phyloP scores from a whole-genome alignment of 179 eudicot genomes.

The Corrigiola litoralis region DNA sequence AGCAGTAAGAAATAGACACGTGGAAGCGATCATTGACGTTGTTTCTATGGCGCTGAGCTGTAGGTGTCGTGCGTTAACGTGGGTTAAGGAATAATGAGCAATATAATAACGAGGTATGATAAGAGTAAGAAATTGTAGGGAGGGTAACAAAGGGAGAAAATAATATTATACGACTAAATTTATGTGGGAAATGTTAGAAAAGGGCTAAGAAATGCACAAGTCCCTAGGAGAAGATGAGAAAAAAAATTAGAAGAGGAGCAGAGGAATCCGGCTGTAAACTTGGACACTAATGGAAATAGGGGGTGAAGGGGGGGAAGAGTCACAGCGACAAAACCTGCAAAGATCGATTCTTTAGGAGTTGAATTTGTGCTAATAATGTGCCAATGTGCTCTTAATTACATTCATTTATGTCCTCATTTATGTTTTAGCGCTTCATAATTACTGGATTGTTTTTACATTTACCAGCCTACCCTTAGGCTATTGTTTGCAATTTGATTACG shows the following conservation, averaged over 20 bases:
- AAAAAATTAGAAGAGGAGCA: not conserved
- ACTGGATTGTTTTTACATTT: no score
- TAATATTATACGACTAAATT: not conserved
- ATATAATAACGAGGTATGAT: constrained; percentile 27
- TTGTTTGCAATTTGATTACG: no score
- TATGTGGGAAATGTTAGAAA: not conserved
- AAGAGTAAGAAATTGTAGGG: not conserved
- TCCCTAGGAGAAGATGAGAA: constrained; percentile 12
- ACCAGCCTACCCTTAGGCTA: no score
- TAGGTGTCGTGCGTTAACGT: constrained; percentile 68
- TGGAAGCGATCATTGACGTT: constrained; percentile 35
- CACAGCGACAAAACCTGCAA: constrained; percentile 46
- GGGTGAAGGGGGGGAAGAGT: constrained; percentile 13
- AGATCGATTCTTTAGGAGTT: constrained; percentile 38
- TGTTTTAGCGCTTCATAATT: not conserved
- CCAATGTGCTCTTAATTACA: constrained; percentile 31
- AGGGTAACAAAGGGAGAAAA: not conserved
- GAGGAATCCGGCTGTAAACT: constrained; percentile 61
- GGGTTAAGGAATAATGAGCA: constrained; percentile 61
- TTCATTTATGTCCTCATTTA: constrained; percentile 1
- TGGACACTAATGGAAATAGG: constrained; percentile 36
- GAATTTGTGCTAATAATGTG: constrained; percentile 31
- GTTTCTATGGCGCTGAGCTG: constrained; percentile 42
- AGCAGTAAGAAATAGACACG: constrained; percentile 24
- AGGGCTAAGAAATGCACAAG: constrained; percentile 6